Evolutionary conservation across 2,329 filamentous ascomycete genomes (phyloP).

Genomic region (Xylaria digitata): DNA sequence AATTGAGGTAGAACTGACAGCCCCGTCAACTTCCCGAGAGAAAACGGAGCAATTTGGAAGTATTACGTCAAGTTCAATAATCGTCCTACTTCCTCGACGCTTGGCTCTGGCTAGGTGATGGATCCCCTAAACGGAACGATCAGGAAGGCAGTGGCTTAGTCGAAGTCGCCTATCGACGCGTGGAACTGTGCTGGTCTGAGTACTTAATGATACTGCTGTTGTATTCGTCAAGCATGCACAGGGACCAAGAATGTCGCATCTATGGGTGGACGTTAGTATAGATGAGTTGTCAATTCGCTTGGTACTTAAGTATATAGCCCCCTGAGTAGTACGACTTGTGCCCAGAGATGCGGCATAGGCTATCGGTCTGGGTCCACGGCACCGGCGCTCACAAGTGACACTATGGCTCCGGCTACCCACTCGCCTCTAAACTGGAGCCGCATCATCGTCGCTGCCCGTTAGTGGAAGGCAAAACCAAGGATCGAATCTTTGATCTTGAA

Average conservation of each 20-base stretch:
- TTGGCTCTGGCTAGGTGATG: neutral
- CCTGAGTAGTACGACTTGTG: neutral
- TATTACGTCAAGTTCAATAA: neutral
- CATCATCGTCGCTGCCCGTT: slow-evolving; percentile 8
- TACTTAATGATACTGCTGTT: neutral
- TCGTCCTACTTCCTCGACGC: neutral
- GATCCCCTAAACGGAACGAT: neutral
- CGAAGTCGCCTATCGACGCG: neutral
- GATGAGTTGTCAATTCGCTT: slow-evolving; percentile 20
- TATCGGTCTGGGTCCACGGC: slow-evolving; percentile 35
- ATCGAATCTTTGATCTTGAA: slow-evolving; percentile 10
- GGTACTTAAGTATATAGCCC: slow-evolving; percentile 12
- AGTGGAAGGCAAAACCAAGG: slow-evolving; percentile 21
- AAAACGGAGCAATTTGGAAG: neutral
- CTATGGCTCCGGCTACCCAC: slow-evolving; percentile 25
- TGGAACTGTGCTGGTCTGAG: slow-evolving; percentile 9
- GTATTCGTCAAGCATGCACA: slow-evolving; percentile 5
- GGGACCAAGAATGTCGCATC: slow-evolving; percentile 8
- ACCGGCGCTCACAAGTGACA: slow-evolving; percentile 20
- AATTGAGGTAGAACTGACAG: slow-evolving; percentile 9
- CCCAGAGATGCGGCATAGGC: slow-evolving; percentile 31
- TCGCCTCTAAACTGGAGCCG: slow-evolving; percentile 33
- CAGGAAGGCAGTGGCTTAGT: slow-evolving; percentile 1
- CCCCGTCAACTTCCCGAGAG: neutral
- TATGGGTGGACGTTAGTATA: neutral